phyloP scores from a whole-genome alignment of 345 rosid species.

The Pugionium dolabratum region DNA sequence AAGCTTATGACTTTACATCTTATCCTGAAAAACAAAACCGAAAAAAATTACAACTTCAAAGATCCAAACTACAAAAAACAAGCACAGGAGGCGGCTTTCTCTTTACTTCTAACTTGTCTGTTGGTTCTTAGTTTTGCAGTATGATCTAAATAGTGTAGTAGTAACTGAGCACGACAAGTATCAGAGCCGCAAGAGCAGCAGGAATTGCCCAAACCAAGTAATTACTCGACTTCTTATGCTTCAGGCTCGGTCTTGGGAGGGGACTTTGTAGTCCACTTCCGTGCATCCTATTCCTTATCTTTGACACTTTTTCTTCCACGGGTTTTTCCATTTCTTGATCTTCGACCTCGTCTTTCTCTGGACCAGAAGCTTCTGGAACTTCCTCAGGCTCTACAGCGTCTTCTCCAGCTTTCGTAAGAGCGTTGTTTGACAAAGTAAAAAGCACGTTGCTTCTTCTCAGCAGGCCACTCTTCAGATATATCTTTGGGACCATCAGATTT shows the following conservation, averaged over 20 bases:
- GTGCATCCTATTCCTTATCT: constrained; percentile 45
- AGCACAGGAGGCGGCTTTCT: not conserved
- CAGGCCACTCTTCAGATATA: constrained; percentile 74
- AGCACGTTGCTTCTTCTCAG: constrained; percentile 49
- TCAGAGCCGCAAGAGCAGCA: constrained; percentile 47
- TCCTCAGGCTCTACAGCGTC: constrained; percentile 52
- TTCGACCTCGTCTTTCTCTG: constrained; percentile 45
- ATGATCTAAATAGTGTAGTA: constrained; percentile 33
- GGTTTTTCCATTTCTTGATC: constrained; percentile 29
- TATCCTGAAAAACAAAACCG: not conserved
- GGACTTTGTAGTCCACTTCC: constrained; percentile 49
- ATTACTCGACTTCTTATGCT: constrained; percentile 57
- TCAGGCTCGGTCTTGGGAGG: constrained; percentile 58
- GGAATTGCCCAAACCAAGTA: constrained; percentile 60
- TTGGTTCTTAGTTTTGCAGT: not conserved
- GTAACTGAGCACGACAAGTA: constrained; percentile 46
- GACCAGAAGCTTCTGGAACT: constrained; percentile 48
- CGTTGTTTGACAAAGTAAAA: constrained; percentile 59
- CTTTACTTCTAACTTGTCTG: not conserved
- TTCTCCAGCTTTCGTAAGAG: constrained; percentile 49
- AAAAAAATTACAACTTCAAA: not conserved
- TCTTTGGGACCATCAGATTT: constrained; percentile 49
- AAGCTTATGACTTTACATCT: not conserved
- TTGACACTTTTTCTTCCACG: constrained; percentile 40
- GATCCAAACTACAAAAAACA: not conserved